Conservation (phyloP, 2,329 filamentous ascomycete genomes). For the Fusarium sp. region DNA sequence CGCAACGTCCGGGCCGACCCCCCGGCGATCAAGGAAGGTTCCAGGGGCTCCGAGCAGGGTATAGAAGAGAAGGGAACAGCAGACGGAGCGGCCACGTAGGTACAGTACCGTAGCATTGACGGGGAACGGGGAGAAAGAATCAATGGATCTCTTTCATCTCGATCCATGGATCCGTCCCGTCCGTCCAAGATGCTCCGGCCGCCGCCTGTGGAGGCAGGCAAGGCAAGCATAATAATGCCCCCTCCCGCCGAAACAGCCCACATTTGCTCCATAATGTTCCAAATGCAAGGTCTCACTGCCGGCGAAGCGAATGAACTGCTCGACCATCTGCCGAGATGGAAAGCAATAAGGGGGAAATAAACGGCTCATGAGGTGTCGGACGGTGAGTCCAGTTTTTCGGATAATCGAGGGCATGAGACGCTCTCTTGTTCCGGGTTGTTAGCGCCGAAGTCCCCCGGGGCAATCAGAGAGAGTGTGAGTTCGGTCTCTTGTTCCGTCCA, state of each 20-base stretch:
- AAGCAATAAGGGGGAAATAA: constrained; percentile 4
- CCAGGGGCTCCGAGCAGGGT: neutral
- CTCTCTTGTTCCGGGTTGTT: constrained; percentile 3
- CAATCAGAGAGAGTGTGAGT: constrained; percentile 17
- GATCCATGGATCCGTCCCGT: neutral
- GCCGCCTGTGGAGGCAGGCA: neutral
- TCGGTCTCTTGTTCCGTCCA: constrained; percentile 7
- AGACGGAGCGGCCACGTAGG: constrained; percentile 21
- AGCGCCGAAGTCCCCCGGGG: constrained; percentile 1
- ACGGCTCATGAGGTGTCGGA: constrained; percentile 4
- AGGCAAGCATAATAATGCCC: constrained; percentile 27
- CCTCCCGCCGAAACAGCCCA: constrained; percentile 35
- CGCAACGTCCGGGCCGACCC: constrained; percentile 27
- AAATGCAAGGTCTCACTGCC: constrained; percentile 31
- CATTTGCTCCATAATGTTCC: constrained; percentile 20
- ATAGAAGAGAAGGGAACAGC: neutral
- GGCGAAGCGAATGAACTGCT: constrained; percentile 18
- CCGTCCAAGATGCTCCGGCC: neutral
- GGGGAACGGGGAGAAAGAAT: neutral
- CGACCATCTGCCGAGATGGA: constrained; percentile 21
- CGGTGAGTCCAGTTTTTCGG: constrained; percentile 15
- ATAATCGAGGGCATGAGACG: constrained; percentile 21
- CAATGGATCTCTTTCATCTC: constrained; percentile 4
- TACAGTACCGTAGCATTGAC: neutral
- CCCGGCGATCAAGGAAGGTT: constrained; percentile 28